phyloP scores from a whole-genome alignment of 176 grass and related monocot genomes.

The Ensete glaucum region DNA sequence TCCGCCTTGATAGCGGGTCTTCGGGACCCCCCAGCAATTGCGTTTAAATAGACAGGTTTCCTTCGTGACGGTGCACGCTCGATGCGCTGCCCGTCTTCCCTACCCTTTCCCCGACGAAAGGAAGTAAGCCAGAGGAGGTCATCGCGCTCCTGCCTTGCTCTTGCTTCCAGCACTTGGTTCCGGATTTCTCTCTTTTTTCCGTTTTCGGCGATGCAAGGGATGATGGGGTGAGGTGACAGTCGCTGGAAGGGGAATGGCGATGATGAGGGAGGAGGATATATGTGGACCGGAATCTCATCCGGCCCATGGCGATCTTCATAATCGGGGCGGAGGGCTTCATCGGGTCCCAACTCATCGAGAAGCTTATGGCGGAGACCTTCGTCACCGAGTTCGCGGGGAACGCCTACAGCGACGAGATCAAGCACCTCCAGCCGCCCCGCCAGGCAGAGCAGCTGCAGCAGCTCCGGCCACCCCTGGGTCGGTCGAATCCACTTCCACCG shows the following conservation, averaged over 20 bases:
- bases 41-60: no score
- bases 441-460: not conserved
- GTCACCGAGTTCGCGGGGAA: conserved; percentile 56
- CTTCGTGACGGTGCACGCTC: not conserved
- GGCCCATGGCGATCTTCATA: conserved; percentile 65
- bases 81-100: not conserved
- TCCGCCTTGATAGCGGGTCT: no score
- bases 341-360: conserved; percentile 90
- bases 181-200: not conserved
- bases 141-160: not conserved
- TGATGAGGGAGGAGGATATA: conserved; percentile 28
- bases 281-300: conserved; percentile 54
- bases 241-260: not conserved
- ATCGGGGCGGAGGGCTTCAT: conserved; percentile 85
- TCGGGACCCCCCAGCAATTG: no score
- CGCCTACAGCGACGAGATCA: conserved; percentile 94
- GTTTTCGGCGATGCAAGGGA: no score
- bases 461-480: conserved; percentile 9
- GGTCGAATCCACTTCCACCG: conserved; percentile 78
- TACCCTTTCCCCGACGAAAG: not conserved
- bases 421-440: conserved; percentile 58
- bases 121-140: not conserved
- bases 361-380: conserved; percentile 63
- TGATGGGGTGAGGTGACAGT: no score
- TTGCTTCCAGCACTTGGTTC: not conserved